Percentiles rank a stretch among this genome's conserved stretches.
Conservation (phyloP, 2,329 filamentous ascomycete genomes). For the Colletotrichum sp. region DNA sequence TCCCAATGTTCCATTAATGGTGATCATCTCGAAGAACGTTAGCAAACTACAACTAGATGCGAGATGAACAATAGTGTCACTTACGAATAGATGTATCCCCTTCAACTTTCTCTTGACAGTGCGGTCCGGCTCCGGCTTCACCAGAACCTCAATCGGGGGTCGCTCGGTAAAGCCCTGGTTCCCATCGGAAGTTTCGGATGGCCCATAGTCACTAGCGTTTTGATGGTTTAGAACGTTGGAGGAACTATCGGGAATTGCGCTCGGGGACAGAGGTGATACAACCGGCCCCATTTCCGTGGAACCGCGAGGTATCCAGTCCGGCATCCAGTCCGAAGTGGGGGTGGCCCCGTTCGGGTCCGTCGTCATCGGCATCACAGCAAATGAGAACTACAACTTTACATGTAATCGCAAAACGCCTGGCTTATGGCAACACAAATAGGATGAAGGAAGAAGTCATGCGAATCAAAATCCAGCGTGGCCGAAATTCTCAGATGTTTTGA, state of each 20-base stretch:
- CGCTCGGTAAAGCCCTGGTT: neutral
- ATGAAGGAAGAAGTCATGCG: neutral
- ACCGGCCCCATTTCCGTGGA: neutral
- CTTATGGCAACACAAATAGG: neutral
- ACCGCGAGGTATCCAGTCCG: slow-evolving; percentile 17
- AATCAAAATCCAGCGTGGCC: neutral
- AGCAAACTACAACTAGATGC: neutral
- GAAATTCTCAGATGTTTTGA: neutral
- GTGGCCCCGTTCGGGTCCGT: neutral
- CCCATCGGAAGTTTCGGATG: neutral
- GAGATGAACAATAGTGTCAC: neutral
- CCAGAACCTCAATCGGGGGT: neutral
- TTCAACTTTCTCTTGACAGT: slow-evolving; percentile 29
- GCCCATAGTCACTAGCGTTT: neutral
- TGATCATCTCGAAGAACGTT: neutral
- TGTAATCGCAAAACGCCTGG: neutral
- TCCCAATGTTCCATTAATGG: slow-evolving; percentile 31
- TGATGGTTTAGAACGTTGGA: neutral
- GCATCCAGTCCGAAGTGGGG: slow-evolving; percentile 19
- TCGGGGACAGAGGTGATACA: neutral
- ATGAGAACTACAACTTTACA: neutral
- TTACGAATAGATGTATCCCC: slow-evolving; percentile 28
- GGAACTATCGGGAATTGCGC: neutral
- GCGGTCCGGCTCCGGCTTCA: slow-evolving; percentile 11
- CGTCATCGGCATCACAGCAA: neutral